These are phyloP conservation scores for Sporobolomyces roseus DNA, from an alignment of 768 basidiomycete genomes.

Conservation along the genomic window DNA sequence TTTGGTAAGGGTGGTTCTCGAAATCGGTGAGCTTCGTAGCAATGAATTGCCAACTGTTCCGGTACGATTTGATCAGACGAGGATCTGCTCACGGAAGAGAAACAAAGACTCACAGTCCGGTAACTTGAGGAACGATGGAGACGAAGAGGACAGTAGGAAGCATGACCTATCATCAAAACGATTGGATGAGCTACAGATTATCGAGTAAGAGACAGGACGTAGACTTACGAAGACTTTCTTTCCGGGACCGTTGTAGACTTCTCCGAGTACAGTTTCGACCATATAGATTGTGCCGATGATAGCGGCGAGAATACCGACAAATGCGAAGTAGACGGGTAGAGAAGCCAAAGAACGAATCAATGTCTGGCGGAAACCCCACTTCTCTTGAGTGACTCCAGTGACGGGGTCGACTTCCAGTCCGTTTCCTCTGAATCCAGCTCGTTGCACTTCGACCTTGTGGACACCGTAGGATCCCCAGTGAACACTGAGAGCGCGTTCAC, in stretches of 20 bases:
- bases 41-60: slow-evolving; percentile 48
- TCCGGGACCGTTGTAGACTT: slow-evolving; percentile 83
- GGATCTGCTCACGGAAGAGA: too few species aligned
- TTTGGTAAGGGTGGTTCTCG: slow-evolving; percentile 86
- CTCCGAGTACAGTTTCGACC: slow-evolving; percentile 65
- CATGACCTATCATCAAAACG: too few species aligned
- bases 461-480: slow-evolving; percentile 76
- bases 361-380: slow-evolving; percentile 66
- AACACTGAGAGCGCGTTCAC: slow-evolving; percentile 75
- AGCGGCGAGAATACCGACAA: slow-evolving; percentile 64
- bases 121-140: slow-evolving; percentile 71
- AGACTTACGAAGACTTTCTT: slow-evolving; percentile 65
- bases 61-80: neutral
- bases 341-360: slow-evolving; percentile 56
- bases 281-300: slow-evolving; percentile 68
- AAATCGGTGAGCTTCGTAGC: slow-evolving; percentile 71
- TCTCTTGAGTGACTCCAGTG: slow-evolving; percentile 40
- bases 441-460: slow-evolving; percentile 62
- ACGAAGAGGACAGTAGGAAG: slow-evolving; percentile 79
- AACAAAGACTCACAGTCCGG: slow-evolving; percentile 59
- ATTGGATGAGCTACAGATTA: too few species aligned
- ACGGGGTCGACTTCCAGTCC: slow-evolving; percentile 43
- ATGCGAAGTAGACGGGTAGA: slow-evolving; percentile 57
- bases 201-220: too few species aligned
- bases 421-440: slow-evolving; percentile 57